phyloP scores from a whole-genome alignment of 176 grass and related monocot species.

The Bonia amplexicaulis region DNA sequence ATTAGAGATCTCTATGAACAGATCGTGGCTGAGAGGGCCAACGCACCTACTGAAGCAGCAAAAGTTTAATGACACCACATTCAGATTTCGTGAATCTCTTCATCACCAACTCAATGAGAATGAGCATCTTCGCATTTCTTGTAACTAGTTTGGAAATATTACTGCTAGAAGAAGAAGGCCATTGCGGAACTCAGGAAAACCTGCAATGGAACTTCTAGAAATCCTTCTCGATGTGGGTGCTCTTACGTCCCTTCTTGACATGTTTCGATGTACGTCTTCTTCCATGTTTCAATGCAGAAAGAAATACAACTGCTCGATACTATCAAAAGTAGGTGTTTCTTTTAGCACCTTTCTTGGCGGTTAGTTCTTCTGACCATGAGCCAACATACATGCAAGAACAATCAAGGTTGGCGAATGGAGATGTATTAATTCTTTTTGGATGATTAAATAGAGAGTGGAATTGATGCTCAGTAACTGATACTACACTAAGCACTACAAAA shows the following conservation, averaged over 20 bases:
- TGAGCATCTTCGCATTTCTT: constrained; percentile 30
- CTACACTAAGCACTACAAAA: too few species aligned
- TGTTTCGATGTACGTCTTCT: constrained; percentile 28
- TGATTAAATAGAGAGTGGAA: background rate
- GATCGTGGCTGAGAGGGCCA: constrained; percentile 50
- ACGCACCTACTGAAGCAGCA: constrained; percentile 42
- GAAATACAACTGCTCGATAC: constrained; percentile 10
- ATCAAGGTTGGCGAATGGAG: background rate
- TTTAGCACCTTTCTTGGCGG: background rate
- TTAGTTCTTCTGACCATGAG: background rate
- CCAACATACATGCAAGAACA: background rate
- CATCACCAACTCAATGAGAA: constrained; percentile 30
- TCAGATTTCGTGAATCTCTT: background rate
- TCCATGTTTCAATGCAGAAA: constrained; percentile 35
- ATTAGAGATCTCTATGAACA: constrained; percentile 90
- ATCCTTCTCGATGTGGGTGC: constrained; percentile 5
- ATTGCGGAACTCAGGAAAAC: constrained; percentile 35
- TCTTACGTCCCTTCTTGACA: constrained; percentile 29
- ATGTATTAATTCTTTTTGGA: background rate
- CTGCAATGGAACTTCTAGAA: constrained; percentile 28
- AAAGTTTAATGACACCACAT: constrained; percentile 52
- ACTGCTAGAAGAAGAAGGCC: constrained; percentile 28
- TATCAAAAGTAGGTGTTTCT: constrained; percentile 2
- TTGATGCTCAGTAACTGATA: background rate
- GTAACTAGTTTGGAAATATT: constrained; percentile 47